Conservation (phyloP, 2,329 filamentous ascomycete genomes). For the Botryosphaeria dothidea region DNA sequence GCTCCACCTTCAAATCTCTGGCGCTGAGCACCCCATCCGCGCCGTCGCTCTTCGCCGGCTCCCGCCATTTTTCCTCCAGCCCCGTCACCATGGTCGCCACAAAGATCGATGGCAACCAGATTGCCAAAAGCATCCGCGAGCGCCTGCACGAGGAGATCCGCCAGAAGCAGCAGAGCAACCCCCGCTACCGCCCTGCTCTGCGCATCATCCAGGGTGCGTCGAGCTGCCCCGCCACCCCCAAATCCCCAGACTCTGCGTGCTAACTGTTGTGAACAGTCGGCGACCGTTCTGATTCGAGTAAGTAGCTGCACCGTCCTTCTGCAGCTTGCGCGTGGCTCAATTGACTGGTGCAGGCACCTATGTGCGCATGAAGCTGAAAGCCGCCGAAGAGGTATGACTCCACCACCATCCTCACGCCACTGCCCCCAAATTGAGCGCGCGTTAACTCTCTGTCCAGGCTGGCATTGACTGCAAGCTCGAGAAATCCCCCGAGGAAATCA, state of each 20-base stretch:
- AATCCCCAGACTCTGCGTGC: not conserved
- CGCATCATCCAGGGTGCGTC: conserved; percentile 89
- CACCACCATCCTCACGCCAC: not conserved
- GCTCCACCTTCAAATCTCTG: conserved; percentile 5
- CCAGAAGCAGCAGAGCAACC: conserved; percentile 77
- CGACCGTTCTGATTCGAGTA: conserved; percentile 89
- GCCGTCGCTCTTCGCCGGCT: conserved; percentile 8
- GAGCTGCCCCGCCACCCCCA: not conserved
- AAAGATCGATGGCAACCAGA: conserved; percentile 94
- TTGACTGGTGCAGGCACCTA: conserved; percentile 70
- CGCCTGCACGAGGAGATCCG: conserved; percentile 77
- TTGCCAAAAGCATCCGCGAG: conserved; percentile 89
- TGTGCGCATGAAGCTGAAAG: conserved; percentile 99
- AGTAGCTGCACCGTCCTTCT: conserved; percentile 34
- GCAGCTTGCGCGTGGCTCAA: conserved; percentile 21
- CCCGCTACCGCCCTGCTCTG: conserved; percentile 83
- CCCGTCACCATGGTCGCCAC: conserved; percentile 73
- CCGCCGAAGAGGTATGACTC: conserved; percentile 74
- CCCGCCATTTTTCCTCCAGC: conserved; percentile 51
- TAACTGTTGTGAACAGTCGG: conserved; percentile 63
- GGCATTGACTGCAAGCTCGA: conserved; percentile 86
- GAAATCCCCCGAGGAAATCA: conserved; percentile 78
- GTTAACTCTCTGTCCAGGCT: conserved; percentile 56
- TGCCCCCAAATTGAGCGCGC: not conserved
- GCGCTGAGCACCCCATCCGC: conserved; percentile 14